Conservation (phyloP, 2,329 filamentous ascomycete species). For the Sporothrix curviconia region DNA sequence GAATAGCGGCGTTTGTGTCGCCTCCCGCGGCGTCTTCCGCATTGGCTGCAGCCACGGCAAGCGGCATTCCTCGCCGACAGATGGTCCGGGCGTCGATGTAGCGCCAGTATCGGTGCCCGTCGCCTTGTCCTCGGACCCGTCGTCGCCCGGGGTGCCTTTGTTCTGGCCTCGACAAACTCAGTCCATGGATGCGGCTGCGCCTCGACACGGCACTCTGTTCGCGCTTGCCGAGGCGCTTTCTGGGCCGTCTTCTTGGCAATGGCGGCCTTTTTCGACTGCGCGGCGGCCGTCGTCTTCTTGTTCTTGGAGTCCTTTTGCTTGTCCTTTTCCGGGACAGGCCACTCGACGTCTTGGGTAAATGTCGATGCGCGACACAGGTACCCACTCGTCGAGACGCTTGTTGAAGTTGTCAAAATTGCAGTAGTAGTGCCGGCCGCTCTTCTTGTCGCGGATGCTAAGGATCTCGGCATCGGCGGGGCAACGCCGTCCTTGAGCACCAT, state of each 20-base stretch:
- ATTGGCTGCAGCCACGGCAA: conserved; percentile 6
- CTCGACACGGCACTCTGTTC: conserved; percentile 49
- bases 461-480: conserved; percentile 89
- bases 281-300: conserved; percentile 48
- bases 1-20: conserved; percentile 25
- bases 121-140: conserved; percentile 41
- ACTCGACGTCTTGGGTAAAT: conserved; percentile 88
- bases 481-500: conserved; percentile 68
- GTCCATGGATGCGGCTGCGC: conserved; percentile 47
- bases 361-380: conserved; percentile 74
- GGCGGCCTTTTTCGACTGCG: conserved; percentile 44
- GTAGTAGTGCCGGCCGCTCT: conserved; percentile 83
- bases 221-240: conserved; percentile 47
- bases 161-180: conserved; percentile 45
- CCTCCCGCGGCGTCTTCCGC: conserved; percentile 2
- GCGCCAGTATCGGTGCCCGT: conserved; percentile 21
- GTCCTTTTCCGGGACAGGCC: conserved; percentile 85
- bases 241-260: conserved; percentile 50
- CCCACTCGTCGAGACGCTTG: conserved; percentile 81
- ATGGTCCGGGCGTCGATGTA: conserved; percentile 15
- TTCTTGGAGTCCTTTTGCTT: conserved; percentile 68
- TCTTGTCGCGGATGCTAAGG: conserved; percentile 84
- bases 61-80: conserved; percentile 28
- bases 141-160: conserved; percentile 33
- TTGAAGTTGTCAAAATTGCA: conserved; percentile 99